Conservation (phyloP, 2,329 filamentous ascomycete genomes). For the Chaetomiaceae sp. region DNA sequence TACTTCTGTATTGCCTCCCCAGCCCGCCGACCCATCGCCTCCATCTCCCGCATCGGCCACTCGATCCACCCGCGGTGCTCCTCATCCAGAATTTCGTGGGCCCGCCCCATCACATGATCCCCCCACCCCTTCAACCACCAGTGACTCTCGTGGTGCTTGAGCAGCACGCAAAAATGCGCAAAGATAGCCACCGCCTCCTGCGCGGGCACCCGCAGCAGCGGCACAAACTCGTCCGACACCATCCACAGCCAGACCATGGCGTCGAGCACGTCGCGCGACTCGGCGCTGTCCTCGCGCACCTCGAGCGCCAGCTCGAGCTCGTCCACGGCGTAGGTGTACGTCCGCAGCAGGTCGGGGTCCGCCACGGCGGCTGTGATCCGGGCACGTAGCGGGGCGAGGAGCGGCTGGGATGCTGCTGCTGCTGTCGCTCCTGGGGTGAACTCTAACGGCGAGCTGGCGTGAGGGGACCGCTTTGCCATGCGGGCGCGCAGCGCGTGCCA, state of each 20-base stretch:
- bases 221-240: constrained; percentile 34
- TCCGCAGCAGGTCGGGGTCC: constrained; percentile 16
- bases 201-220: constrained; percentile 30
- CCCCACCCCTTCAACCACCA: constrained; percentile 36
- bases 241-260: constrained; percentile 38
- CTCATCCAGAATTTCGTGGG: constrained; percentile 30
- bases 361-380: constrained; percentile 17
- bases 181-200: constrained; percentile 33
- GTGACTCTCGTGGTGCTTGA: constrained; percentile 31
- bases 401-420: no score
- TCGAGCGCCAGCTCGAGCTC: constrained; percentile 33
- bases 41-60: constrained; percentile 21
- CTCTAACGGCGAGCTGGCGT: no score
- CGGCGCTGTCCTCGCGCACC: constrained; percentile 10
- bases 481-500: constrained; percentile 21
- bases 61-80: constrained; percentile 34
- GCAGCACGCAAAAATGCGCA: constrained; percentile 32
- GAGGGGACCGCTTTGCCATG: not conserved
- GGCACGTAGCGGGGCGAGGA: constrained; percentile 24
- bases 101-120: constrained; percentile 29
- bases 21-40: not conserved
- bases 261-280: constrained; percentile 33
- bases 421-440: no score
- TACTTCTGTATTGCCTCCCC: no score
- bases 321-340: constrained; percentile 32